Evolutionary conservation across 176 grass and related monocot species (phyloP).

Genomic region (Carex pumila): DNA sequence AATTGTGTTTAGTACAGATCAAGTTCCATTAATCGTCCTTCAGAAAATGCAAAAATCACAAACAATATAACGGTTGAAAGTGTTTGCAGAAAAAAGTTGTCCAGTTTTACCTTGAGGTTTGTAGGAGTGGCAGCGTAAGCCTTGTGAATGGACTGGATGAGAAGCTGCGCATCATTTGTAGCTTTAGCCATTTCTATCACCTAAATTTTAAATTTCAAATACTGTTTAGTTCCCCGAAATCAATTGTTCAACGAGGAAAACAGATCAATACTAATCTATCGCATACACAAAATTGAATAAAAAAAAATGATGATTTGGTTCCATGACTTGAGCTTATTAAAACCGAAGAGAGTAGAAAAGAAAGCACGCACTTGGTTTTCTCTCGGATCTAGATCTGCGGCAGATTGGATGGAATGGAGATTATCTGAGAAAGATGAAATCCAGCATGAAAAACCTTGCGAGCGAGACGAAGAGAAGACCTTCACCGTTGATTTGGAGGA

Average conservation of each 20-base stretch:
- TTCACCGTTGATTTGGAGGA: neutral
- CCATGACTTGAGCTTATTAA: neutral
- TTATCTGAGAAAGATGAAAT: neutral
- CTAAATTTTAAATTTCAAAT: neutral
- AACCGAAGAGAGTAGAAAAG: neutral
- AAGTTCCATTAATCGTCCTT: too few species aligned
- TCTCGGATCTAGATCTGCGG: neutral
- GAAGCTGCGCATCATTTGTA: constrained; percentile 46
- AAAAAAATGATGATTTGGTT: neutral
- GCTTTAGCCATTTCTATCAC: constrained; percentile 48
- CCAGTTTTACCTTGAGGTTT: constrained; percentile 48
- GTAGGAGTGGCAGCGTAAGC: constrained; percentile 74
- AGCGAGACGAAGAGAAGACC: neutral
- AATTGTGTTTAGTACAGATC: neutral
- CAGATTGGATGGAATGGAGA: neutral
- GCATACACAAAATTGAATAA: neutral
- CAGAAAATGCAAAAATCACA: neutral
- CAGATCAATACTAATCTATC: neutral
- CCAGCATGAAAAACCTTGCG: neutral
- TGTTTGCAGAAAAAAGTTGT: neutral
- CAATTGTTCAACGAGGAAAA: neutral
- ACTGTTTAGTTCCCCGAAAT: neutral
- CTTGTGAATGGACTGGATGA: constrained; percentile 69
- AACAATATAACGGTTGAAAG: neutral
- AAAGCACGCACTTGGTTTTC: neutral